Evolutionary conservation across 2,329 filamentous ascomycete genomes (phyloP), one percentile per base, ranked within the genome.

Genomic region (Monosporascus sp.): DNA sequence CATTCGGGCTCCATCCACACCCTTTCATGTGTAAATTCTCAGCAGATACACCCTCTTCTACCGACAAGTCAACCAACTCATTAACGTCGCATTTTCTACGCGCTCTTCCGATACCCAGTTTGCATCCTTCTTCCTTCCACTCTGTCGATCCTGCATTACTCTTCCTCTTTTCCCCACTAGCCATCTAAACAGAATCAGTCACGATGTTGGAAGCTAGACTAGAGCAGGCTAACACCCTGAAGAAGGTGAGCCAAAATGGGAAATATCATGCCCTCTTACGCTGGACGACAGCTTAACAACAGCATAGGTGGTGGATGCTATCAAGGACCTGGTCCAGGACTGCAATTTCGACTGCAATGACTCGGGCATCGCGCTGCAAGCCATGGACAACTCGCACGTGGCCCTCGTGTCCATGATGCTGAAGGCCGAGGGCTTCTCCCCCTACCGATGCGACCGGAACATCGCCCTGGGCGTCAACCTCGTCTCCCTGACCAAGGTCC

Each of bases 271-370:
- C 42, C 17, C 39, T 22, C 20, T 14, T 46, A 47, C 17, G 42
- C 18, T 18, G 8, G 37, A 15, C 14, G 5, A 31, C 39, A 18
- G 9, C 17, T 18, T 60, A 51, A 63, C 68, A 52, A 68, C 52
- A 44, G 49, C 47, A 18, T 62, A 96, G 91, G 90, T 97, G 59
- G 92, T 99, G 67, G 95, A 99, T 72, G 90, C 95, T 65, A 97
- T 99, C 85, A 97, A 97, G 77, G 94, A 99, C 68, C 85, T 99
- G 49, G 94, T 99, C 51, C 94, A 97, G 75, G 94, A 99, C 78
- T 99, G 94, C 86, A 99, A 99, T 78, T 99, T 99, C 78, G 94
- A 99, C 82, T 99, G 95, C 88, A 99, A 97, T 88, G 95, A 99
- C 81, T 93, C 90, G 51, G 94, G 94, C 58, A 94, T 99, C 68